phyloP scores from a whole-genome alignment of 1,284 basidiomycete species.

The Abortiporus biennis region DNA sequence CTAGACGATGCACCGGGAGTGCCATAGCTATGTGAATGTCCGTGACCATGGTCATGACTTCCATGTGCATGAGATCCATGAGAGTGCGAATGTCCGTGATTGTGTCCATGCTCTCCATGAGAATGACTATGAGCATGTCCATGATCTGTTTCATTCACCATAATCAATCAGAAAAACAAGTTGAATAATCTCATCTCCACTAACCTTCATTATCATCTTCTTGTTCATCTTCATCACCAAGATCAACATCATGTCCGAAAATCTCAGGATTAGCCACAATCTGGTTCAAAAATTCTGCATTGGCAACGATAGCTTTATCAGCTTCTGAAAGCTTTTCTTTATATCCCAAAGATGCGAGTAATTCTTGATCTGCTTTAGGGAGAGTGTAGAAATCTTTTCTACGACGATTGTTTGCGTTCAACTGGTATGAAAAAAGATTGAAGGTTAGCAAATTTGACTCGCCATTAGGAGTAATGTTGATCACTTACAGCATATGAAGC shows the following conservation, averaged over 20 bases:
- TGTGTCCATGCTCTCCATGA: conserved; percentile 18
- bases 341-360: conserved; percentile 59
- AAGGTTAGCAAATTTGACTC: too few relatives aligned
- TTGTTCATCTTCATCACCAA: conserved; percentile 26
- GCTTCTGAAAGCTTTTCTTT: conserved; percentile 60
- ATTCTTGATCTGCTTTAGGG: conserved; percentile 50
- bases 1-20: background rate
- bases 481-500: conserved; percentile 52
- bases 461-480: too few relatives aligned
- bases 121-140: conserved; percentile 18
- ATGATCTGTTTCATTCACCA: conserved; percentile 8
- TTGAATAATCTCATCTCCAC: background rate
- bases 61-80: conserved; percentile 21
- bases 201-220: conserved; percentile 12
- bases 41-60: conserved; percentile 12
- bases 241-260: conserved; percentile 48
- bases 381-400: conserved; percentile 66
- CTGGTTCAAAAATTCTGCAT: conserved; percentile 59
- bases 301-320: conserved; percentile 63
- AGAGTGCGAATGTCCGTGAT: conserved; percentile 18
- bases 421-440: too few relatives aligned
- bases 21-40: conserved; percentile 9
- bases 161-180: background rate
- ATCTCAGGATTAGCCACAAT: conserved; percentile 71
- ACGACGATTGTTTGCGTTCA: conserved; percentile 71